These are phyloP conservation scores for Hymenoscyphus albidus DNA, from an alignment of 2,329 filamentous ascomycete species.

Conservation along the genomic window DNA sequence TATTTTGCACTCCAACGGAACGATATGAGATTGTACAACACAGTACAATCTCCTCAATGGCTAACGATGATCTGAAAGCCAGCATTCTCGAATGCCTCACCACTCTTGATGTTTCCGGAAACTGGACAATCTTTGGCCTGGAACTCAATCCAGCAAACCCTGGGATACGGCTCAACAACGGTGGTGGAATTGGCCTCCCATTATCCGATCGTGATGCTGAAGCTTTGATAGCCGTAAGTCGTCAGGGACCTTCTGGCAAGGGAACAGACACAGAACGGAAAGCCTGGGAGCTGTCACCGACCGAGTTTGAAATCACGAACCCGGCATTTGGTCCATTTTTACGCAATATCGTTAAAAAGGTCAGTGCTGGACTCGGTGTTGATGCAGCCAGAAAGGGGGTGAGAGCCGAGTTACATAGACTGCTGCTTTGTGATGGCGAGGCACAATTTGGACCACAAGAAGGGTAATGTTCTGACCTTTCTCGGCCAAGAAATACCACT, in stretches of 20 bases:
- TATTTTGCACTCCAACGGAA: background rate
- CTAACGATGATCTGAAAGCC: background rate
- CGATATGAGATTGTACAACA: background rate
- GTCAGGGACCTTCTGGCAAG: background rate
- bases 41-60: background rate
- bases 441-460: conserved; percentile 25
- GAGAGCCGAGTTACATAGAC: conserved; percentile 41
- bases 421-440: conserved; percentile 47
- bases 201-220: background rate
- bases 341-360: conserved; percentile 20
- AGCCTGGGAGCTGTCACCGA: conserved; percentile 41
- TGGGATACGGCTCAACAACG: background rate
- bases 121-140: background rate
- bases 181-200: background rate
- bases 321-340: conserved; percentile 35
- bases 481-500: background rate
- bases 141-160: too few species aligned
- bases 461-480: background rate
- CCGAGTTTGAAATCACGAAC: conserved; percentile 38
- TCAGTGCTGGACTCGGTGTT: conserved; percentile 36
- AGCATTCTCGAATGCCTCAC: background rate
- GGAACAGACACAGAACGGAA: conserved; percentile 38
- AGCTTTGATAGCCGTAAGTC: background rate
- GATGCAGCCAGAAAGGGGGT: conserved; percentile 20
- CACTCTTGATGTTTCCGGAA: background rate